Conservation (phyloP, 169 alveolate genomes). For the Eimeria nieschulzi region DNA sequence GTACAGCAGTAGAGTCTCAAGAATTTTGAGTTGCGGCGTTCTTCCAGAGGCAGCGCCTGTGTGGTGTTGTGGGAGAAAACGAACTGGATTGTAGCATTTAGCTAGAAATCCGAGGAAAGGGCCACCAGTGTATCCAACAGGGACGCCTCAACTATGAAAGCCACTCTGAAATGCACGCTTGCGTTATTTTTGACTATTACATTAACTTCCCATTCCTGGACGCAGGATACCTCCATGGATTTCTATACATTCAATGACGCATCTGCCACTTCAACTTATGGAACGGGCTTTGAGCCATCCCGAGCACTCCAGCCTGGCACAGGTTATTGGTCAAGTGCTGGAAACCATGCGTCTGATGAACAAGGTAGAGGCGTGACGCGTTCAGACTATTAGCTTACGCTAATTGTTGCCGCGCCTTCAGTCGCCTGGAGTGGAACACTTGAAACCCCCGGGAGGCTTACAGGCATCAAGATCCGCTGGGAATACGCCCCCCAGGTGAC, state of each 20-base stretch:
- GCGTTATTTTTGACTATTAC: background rate
- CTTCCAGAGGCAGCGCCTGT: background rate
- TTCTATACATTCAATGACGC: constrained; percentile 84
- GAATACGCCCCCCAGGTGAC: constrained; percentile 87
- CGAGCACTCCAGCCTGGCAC: constrained; percentile 89
- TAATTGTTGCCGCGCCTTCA: constrained; percentile 17
- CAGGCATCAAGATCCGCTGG: constrained; percentile 86
- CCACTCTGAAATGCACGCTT: background rate
- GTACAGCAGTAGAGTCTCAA: background rate
- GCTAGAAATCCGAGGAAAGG: background rate
- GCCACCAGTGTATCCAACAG: background rate
- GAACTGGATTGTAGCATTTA: background rate
- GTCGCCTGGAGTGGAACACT: constrained; percentile 90
- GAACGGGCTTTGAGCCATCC: constrained; percentile 79
- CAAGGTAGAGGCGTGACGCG: constrained; percentile 75
- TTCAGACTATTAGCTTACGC: background rate
- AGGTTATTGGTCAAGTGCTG: constrained; percentile 90
- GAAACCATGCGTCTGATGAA: constrained; percentile 84
- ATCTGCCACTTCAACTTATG: constrained; percentile 82
- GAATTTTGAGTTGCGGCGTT: background rate
- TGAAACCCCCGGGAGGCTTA: constrained; percentile 82
- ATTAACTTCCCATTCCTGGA: background rate
- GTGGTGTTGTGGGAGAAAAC: background rate
- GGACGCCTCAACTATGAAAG: background rate
- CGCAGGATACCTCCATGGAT: constrained; percentile 79